These are phyloP conservation scores for Anthracocystis setariae DNA, from an alignment of 1,284 basidiomycete species.

Conservation along the genomic window DNA sequence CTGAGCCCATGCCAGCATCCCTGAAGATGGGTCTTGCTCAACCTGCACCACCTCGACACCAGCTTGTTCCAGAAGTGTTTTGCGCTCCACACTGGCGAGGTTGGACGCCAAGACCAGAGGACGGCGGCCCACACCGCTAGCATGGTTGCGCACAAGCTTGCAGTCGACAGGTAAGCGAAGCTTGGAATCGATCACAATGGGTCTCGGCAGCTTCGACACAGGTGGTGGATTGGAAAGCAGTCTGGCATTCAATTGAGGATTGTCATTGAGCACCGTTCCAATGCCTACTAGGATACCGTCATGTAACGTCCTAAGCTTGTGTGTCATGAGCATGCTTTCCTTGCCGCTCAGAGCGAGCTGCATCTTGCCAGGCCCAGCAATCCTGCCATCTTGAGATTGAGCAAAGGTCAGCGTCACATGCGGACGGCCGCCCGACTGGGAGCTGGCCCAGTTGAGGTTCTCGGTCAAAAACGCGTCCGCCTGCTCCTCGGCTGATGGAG, in stretches of 20 bases:
- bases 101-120: constrained; percentile 78
- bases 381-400: constrained; percentile 91
- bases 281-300: constrained; percentile 92
- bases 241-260: constrained; percentile 84
- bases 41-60: constrained; percentile 67
- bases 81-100: constrained; percentile 43
- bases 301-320: constrained; percentile 81
- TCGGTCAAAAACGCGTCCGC: constrained; percentile 18
- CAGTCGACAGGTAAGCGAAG: constrained; percentile 77
- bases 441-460: constrained; percentile 7
- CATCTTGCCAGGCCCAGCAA: constrained; percentile 78
- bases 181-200: constrained; percentile 82
- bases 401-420: constrained; percentile 87
- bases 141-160: constrained; percentile 79
- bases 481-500: constrained; percentile 11
- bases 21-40: constrained; percentile 61
- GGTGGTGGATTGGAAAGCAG: constrained; percentile 40
- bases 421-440: constrained; percentile 5
- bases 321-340: constrained; percentile 94
- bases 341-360: constrained; percentile 84
- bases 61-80: constrained; percentile 62
- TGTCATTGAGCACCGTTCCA: constrained; percentile 87
- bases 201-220: constrained; percentile 74
- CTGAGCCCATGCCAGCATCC: constrained; percentile 25
- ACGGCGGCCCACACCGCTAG: constrained; percentile 73